Base-by-base conservation (phyloP, 768 basidiomycete genomes). In the Russula sp. region DNA sequence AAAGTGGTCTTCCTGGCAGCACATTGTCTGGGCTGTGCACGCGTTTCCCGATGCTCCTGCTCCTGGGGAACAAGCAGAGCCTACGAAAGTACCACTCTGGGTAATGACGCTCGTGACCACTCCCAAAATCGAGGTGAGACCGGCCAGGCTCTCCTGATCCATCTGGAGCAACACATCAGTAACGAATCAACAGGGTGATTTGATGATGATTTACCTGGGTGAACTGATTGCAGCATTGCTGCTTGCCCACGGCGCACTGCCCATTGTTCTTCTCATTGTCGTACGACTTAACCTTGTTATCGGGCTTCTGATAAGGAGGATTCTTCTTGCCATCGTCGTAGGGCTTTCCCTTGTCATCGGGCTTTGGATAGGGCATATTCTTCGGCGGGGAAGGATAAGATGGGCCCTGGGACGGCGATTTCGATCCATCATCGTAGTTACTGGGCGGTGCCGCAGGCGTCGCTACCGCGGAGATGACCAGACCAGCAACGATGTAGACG, bases 401-500 rank as follows among this genome's bases (percentile, higher is more conserved):
- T 43, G 60, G 14, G 54, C 48, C 49, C 49, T 34, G 34, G 51
- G 43, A 52, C 35, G 45, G 32, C 29, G 35, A 38, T 50, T 46
- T 58, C 16, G 56, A 50, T 52, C 45, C 53, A 14, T 51, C 52
- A 54, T 61, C 42, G 55, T 47, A 56, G 45, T 5, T 29, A 13
- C n/a, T 34, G 35, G 42, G n/a, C 20, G 35, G n/a, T 50, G 41
- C 55, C 56, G 38, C 46, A 5, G 61, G 56, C 8, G 56, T 53
- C 55, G 57, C 61, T 8, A 45, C 61, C 20, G 46, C 45, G 38
- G 61, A 58, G 51, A 58, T 48, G 47, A 29, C 61, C 29, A 63
- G 45, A 46, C 61, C 61, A 39, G 45, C 61, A 41, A 63, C 34
- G 38, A 58, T 38, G 57, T 58, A 58, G 57, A 54, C 38, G 51